Conservation (phyloP, 2,329 filamentous ascomycete species). For the Colletotrichum caudatum region DNA sequence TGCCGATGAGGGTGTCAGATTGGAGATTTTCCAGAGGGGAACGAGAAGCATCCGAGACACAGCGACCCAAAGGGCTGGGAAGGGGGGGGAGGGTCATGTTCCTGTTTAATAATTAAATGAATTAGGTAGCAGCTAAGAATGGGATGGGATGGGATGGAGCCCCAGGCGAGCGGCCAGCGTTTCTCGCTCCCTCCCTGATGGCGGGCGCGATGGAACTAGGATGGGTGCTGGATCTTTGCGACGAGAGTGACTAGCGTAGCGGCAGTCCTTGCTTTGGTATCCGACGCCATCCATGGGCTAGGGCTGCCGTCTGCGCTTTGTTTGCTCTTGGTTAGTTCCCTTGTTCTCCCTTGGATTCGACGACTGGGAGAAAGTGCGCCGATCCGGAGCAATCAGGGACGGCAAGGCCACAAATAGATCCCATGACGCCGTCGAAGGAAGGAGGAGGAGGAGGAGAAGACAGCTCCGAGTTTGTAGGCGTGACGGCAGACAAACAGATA, state of each 20-base stretch:
- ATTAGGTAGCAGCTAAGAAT: neutral
- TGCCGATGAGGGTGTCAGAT: neutral
- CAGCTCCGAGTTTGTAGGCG: too few species aligned
- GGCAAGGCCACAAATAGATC: neutral
- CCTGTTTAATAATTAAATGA: slow-evolving; percentile 12
- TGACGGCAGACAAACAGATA: neutral
- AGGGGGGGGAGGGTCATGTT: neutral
- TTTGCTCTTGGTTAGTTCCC: neutral
- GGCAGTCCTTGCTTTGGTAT: slow-evolving; percentile 18
- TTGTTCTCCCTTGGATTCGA: slow-evolving; percentile 15
- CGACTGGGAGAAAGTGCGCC: slow-evolving; percentile 1
- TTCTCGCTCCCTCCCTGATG: neutral
- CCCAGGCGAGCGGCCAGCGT: slow-evolving; percentile 5
- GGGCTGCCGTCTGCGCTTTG: slow-evolving; percentile 16
- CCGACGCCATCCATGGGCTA: slow-evolving; percentile 31
- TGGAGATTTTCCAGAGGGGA: neutral
- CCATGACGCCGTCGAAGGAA: neutral
- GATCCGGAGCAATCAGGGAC: slow-evolving; percentile 1
- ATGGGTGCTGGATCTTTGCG: slow-evolving; percentile 31
- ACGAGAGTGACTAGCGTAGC: slow-evolving; percentile 38
- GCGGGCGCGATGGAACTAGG: slow-evolving; percentile 20
- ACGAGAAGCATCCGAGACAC: neutral
- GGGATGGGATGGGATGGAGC: neutral
- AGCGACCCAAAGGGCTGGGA: neutral
- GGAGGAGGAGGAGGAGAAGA: too few species aligned